These are phyloP conservation scores for Phytophthora pseudosyringae DNA, from an alignment of 352 stramenopile genomes.

Conservation along the genomic window DNA sequence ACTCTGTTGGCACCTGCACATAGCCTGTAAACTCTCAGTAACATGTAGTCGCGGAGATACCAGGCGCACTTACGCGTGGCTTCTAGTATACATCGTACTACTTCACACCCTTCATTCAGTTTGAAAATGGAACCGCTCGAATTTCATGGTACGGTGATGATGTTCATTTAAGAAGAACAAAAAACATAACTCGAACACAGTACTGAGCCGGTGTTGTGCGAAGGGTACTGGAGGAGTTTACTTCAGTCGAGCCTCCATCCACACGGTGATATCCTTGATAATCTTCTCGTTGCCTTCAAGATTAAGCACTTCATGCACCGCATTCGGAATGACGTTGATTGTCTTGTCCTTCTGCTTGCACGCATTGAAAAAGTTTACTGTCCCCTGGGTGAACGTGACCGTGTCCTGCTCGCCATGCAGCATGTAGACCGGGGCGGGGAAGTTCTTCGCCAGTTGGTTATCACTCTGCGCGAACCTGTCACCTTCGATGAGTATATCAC, in stretches of 20 bases:
- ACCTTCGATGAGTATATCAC: conserved; percentile 35
- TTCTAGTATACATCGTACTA: too few relatives aligned
- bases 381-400: conserved; percentile 42
- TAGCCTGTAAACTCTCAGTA: too few relatives aligned
- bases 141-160: too few relatives aligned
- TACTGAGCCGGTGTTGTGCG: not conserved
- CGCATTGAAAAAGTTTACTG: conserved; percentile 40
- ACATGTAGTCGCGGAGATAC: too few relatives aligned
- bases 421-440: conserved; percentile 43
- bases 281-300: conserved; percentile 39
- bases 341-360: conserved; percentile 54
- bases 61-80: too few relatives aligned
- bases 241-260: conserved; percentile 40
- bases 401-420: conserved; percentile 48
- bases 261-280: conserved; percentile 39
- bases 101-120: too few relatives aligned
- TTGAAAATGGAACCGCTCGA: too few relatives aligned
- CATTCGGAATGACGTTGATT: conserved; percentile 43
- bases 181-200: too few relatives aligned
- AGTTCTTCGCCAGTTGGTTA: conserved; percentile 26
- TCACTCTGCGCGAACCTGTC: conserved; percentile 31
- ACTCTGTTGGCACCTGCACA: too few relatives aligned
- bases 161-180: too few relatives aligned
- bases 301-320: conserved; percentile 54
- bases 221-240: not conserved